Percentiles rank a stretch among this genome's conserved stretches.
Conservation (phyloP, 768 basidiomycete species). For the Lyophyllum semitale region DNA sequence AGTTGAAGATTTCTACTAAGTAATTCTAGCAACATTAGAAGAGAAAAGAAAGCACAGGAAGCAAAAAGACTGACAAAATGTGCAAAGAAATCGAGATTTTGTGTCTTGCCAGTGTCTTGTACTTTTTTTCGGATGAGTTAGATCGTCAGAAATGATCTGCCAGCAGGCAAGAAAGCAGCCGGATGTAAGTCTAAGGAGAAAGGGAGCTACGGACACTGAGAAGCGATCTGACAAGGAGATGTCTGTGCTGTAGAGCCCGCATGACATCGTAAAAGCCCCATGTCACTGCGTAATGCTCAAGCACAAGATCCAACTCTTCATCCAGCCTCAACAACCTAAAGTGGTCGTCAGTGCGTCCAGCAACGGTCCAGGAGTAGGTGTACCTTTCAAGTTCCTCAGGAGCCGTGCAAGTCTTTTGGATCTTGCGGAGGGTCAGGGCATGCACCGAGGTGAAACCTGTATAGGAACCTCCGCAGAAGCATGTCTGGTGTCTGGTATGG, state of each 20-base stretch:
- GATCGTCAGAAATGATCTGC: constrained; percentile 89
- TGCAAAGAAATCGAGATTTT: constrained; percentile 38
- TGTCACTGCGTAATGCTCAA: constrained; percentile 86
- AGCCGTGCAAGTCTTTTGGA: constrained; percentile 54
- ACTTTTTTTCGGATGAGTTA: constrained; percentile 51
- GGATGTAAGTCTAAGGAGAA: constrained; percentile 50
- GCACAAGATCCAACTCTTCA: constrained; percentile 90
- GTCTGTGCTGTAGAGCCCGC: constrained; percentile 42
- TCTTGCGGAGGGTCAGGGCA: constrained; percentile 69
- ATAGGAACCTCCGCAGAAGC: constrained; percentile 60
- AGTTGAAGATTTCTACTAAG: constrained; percentile 72
- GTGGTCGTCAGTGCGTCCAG: not conserved
- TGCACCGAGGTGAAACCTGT: constrained; percentile 55
- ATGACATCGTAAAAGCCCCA: constrained; percentile 53
- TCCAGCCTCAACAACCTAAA: constrained; percentile 78
- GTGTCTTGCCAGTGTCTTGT: constrained; percentile 17
- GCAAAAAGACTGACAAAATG: constrained; percentile 42
- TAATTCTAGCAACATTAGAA: constrained; percentile 8
- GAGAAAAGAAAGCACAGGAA: not conserved
- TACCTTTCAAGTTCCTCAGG: constrained; percentile 60
- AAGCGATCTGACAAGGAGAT: constrained; percentile 42
- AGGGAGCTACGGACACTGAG: constrained; percentile 40
- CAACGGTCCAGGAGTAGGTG: constrained; percentile 14
- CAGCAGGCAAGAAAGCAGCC: constrained; percentile 80
- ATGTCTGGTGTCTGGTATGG: constrained; percentile 60